Evolutionary conservation across 2,329 filamentous ascomycete species (phyloP).

Genomic region (Emmonsiellopsis sp.): DNA sequence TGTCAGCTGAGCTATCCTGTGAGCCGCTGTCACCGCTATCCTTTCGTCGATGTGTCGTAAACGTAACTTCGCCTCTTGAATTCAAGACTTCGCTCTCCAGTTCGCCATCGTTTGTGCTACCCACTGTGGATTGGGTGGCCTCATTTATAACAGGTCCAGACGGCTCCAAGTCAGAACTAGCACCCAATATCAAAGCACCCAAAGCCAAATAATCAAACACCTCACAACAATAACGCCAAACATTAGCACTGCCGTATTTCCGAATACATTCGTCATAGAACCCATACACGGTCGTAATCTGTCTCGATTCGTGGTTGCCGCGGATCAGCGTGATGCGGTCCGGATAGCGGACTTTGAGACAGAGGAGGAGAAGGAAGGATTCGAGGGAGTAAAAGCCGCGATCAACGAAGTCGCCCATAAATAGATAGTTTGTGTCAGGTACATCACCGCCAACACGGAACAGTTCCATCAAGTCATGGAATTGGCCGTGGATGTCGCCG

Average conservation of each 20-base stretch:
- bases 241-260: conserved; percentile 97
- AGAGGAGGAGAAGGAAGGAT: conserved; percentile 94
- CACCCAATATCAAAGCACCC: conserved; percentile 97
- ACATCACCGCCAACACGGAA: conserved; percentile 97
- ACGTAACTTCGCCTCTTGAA: conserved; percentile 69
- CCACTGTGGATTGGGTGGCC: conserved; percentile 42
- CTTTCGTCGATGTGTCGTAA: conserved; percentile 35
- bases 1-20: conserved; percentile 27
- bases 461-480: conserved; percentile 98
- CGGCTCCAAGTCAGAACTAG: conserved; percentile 56
- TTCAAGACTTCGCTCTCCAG: conserved; percentile 92
- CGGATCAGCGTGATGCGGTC: conserved; percentile 92
- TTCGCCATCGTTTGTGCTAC: conserved; percentile 52
- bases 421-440: conserved; percentile 96
- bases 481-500: conserved; percentile 96
- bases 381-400: conserved; percentile 98
- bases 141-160: conserved; percentile 41
- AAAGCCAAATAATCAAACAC: conserved; percentile 99
- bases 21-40: conserved; percentile 23
- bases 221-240: conserved; percentile 99
- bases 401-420: conserved; percentile 96
- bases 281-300: conserved; percentile 96
- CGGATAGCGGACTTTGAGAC: conserved; percentile 93
- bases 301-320: conserved; percentile 94
- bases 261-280: conserved; percentile 98